Conservation (phyloP, 2,329 filamentous ascomycete genomes). For the Phyllosticta paracitricarpa region DNA sequence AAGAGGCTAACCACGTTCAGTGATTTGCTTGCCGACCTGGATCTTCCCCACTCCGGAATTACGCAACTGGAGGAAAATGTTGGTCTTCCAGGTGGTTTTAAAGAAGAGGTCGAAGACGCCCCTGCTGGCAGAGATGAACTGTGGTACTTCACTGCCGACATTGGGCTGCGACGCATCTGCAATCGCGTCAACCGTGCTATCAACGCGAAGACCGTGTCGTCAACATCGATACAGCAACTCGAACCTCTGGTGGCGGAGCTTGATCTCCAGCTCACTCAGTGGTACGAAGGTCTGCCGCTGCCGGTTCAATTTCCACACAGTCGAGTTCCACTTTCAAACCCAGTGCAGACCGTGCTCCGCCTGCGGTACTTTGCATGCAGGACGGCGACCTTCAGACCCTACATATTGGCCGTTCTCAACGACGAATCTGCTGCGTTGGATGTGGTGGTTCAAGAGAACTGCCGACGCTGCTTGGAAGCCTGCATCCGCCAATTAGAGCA, state of each 20-base stretch:
- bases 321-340: conserved; percentile 55
- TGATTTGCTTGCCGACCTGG: conserved; percentile 68
- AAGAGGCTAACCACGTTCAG: conserved; percentile 14
- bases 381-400: conserved; percentile 77
- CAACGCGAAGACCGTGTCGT: conserved; percentile 55
- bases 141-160: conserved; percentile 81
- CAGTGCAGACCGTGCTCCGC: conserved; percentile 68
- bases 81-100: conserved; percentile 67
- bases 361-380: conserved; percentile 76
- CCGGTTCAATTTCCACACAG: conserved; percentile 70
- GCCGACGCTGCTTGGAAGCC: conserved; percentile 71
- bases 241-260: conserved; percentile 71
- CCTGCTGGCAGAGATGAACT: conserved; percentile 63
- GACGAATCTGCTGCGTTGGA: conserved; percentile 65
- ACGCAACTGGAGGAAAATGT: conserved; percentile 75
- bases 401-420: conserved; percentile 69
- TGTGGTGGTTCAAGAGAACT: conserved; percentile 63
- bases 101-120: conserved; percentile 52
- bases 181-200: conserved; percentile 73
- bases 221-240: conserved; percentile 60
- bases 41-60: conserved; percentile 73
- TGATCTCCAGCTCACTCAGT: conserved; percentile 73
- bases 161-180: conserved; percentile 64
- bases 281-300: conserved; percentile 69
- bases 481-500: conserved; percentile 71